These are phyloP conservation scores for Fusarium miscanthi DNA, from an alignment of 2,329 filamentous ascomycete genomes.

Conservation along the genomic window DNA sequence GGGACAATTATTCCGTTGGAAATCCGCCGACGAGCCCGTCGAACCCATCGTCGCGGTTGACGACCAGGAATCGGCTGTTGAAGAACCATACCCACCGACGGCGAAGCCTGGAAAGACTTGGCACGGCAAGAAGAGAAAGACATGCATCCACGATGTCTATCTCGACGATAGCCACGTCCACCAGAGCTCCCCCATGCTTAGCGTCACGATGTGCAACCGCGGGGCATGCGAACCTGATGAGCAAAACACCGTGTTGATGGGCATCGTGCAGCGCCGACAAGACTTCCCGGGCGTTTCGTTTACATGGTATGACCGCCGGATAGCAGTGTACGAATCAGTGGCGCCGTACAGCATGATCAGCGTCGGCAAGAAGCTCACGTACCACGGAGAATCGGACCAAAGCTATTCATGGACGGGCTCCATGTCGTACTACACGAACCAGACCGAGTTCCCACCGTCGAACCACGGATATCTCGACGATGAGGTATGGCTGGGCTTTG, in stretches of 20 bases:
- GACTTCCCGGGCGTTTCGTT: slow-evolving; percentile 13
- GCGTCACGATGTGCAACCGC: slow-evolving; percentile 36
- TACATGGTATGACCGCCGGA: slow-evolving; percentile 37
- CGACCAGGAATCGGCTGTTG: slow-evolving; percentile 21
- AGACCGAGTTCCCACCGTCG: slow-evolving; percentile 15
- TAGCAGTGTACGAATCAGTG: slow-evolving; percentile 31
- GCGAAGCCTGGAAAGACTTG: slow-evolving; percentile 15
- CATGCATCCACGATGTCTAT: slow-evolving; percentile 38
- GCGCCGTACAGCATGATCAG: slow-evolving; percentile 39
- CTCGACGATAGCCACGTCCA: slow-evolving; percentile 28
- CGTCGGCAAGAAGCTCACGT: slow-evolving; percentile 39
- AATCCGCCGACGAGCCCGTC: slow-evolving; percentile 9
- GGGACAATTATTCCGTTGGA: slow-evolving; percentile 30
- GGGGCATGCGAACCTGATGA: slow-evolving; percentile 27
- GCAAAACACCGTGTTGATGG: slow-evolving; percentile 35
- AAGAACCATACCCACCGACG: slow-evolving; percentile 26
- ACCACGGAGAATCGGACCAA: slow-evolving; percentile 35
- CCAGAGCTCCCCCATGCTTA: slow-evolving; percentile 39
- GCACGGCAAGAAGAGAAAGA: slow-evolving; percentile 15
- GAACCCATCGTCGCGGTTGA: slow-evolving; percentile 3
- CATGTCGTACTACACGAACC: slow-evolving; percentile 34
- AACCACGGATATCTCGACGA: slow-evolving; percentile 38
- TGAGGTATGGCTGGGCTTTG: slow-evolving; percentile 40
- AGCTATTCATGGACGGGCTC: slow-evolving; percentile 36
- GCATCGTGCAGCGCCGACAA: slow-evolving; percentile 36